These are phyloP conservation scores for Asterella californica DNA, from an alignment of 225 moss, liverwort and hornwort genomes.

Conservation along the genomic window DNA sequence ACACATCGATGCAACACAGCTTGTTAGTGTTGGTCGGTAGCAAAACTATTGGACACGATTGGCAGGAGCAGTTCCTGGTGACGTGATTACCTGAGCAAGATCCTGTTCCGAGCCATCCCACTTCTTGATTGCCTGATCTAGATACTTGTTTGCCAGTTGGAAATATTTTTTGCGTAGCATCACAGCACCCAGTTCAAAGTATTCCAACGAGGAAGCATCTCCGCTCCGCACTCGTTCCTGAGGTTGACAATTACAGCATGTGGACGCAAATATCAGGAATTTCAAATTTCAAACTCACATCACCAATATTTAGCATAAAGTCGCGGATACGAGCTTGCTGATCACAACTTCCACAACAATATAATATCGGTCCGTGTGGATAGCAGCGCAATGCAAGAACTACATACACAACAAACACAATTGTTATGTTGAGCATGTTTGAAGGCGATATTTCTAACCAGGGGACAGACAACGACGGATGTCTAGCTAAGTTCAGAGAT, in stretches of 20 bases:
- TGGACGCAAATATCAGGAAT: background rate
- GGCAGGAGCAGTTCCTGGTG: background rate
- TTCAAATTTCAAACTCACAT: background rate
- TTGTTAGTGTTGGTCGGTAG: background rate
- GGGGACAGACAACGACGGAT: no score
- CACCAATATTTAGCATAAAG: background rate
- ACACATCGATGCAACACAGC: background rate
- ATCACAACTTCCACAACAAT: no score
- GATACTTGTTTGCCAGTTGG: conserved; percentile 72
- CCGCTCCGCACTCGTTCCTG: conserved; percentile 92
- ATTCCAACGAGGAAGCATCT: conserved; percentile 83
- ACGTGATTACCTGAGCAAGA: conserved; percentile 63
- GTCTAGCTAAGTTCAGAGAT: no score
- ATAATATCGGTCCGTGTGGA: no score
- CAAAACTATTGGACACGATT: no score
- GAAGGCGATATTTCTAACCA: no score
- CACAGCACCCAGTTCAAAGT: conserved; percentile 90
- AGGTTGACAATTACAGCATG: background rate
- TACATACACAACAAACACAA: no score
- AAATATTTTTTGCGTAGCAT: conserved; percentile 88
- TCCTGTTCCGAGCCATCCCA: conserved; percentile 99
- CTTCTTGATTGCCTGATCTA: conserved; percentile 94
- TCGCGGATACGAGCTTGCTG: background rate
- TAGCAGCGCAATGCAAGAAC: background rate
- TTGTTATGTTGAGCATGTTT: no score